These are phyloP conservation scores for Xylaria grammica DNA, from an alignment of 495 filamentous ascomycete species.

Conservation along the genomic window DNA sequence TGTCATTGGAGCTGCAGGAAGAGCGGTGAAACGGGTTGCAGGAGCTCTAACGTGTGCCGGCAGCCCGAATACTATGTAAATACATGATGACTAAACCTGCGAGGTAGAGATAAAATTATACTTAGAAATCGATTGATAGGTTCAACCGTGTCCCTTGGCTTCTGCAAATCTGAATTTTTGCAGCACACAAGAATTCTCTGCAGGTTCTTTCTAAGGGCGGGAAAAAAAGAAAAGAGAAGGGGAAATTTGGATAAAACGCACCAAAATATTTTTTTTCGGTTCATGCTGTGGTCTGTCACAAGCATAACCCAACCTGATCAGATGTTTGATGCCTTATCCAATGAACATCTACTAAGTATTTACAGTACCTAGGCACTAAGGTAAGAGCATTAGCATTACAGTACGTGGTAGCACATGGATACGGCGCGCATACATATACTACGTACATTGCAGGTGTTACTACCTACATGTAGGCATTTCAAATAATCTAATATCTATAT, in stretches of 20 bases:
- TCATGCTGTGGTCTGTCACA: too few relatives aligned
- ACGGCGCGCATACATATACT: background rate
- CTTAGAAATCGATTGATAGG: too few relatives aligned
- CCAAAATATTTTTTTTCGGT: too few relatives aligned
- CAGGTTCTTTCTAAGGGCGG: background rate
- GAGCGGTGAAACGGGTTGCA: slow-evolving; percentile 1
- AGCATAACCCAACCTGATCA: background rate
- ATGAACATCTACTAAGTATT: background rate
- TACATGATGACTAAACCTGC: too few relatives aligned
- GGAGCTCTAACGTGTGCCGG: background rate
- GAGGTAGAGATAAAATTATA: too few relatives aligned
- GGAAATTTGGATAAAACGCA: too few relatives aligned
- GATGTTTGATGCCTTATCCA: slow-evolving; percentile 3
- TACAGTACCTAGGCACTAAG: too few relatives aligned
- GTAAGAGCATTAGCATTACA: too few relatives aligned
- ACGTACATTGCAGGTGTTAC: background rate
- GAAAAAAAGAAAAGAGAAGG: background rate
- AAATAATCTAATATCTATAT: background rate
- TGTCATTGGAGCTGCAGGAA: background rate
- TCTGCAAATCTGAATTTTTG: background rate
- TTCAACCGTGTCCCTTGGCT: background rate
- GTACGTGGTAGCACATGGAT: too few relatives aligned
- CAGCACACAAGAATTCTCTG: background rate
- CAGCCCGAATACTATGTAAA: slow-evolving; percentile 6
- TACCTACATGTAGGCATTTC: background rate